A percentile compares a stretch with the other conserved stretches of the same genome.
These are phyloP conservation scores for Neoarthrinium moseri DNA, from an alignment of 2,329 filamentous ascomycete species.

Conservation along the genomic window DNA sequence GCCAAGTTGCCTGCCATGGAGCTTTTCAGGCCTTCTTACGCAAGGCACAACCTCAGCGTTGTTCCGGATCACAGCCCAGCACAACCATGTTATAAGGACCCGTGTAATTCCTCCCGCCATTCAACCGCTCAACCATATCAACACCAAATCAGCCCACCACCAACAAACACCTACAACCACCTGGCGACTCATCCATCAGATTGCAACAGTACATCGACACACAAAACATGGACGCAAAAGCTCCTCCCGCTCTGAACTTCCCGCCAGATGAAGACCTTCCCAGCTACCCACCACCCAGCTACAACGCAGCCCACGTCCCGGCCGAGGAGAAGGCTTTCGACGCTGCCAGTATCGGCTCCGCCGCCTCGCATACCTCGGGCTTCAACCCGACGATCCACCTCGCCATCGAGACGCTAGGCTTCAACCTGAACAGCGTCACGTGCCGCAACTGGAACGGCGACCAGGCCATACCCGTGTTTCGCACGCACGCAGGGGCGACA, in stretches of 20 bases:
- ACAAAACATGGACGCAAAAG: not conserved
- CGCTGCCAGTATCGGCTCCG: not conserved
- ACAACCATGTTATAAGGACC: not conserved
- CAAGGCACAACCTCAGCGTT: no score
- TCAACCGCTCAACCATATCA: not conserved
- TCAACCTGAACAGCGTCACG: conserved; percentile 8
- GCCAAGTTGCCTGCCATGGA: no score
- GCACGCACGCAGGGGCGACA: not conserved
- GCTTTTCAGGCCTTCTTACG: no score
- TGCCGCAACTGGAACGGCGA: conserved; percentile 2
- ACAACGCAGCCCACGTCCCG: not conserved
- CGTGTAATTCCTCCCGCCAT: not conserved
- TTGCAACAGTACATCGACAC: not conserved
- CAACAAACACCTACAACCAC: not conserved
- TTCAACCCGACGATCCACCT: conserved; percentile 6
- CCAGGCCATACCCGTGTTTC: conserved; percentile 5
- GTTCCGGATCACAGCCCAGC: no score
- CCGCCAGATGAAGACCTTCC: not conserved
- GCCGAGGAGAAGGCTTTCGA: not conserved
- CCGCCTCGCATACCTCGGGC: not conserved
- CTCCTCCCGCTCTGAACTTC: not conserved
- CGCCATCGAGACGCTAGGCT: conserved; percentile 18
- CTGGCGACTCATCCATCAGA: not conserved
- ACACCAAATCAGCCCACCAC: not conserved
- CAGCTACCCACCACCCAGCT: not conserved